These are phyloP conservation scores for Aspergillus tamarii DNA, from an alignment of 2,329 filamentous ascomycete genomes.

Conservation along the genomic window DNA sequence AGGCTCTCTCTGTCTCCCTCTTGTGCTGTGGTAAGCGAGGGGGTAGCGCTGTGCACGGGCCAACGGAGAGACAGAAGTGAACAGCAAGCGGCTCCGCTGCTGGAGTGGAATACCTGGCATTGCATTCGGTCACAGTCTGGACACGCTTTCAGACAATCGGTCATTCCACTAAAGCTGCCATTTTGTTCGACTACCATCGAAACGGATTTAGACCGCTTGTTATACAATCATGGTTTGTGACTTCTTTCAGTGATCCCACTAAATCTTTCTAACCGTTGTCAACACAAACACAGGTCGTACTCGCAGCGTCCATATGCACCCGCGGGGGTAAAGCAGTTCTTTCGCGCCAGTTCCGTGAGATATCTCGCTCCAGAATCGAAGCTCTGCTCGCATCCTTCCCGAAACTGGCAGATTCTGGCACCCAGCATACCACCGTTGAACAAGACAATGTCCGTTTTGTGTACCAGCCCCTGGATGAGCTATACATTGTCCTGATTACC, in stretches of 20 bases:
- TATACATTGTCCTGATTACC: slow-evolving; percentile 99
- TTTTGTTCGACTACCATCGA: background rate
- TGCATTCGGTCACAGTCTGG: slow-evolving; percentile 13
- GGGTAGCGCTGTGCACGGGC: slow-evolving; percentile 38
- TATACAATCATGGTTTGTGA: background rate
- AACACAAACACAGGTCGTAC: slow-evolving; percentile 77
- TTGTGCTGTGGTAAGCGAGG: slow-evolving; percentile 43
- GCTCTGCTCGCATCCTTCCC: slow-evolving; percentile 95
- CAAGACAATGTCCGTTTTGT: slow-evolving; percentile 99
- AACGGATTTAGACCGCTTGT: background rate
- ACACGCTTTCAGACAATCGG: slow-evolving; percentile 14
- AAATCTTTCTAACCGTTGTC: slow-evolving; percentile 22
- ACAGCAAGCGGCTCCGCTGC: slow-evolving; percentile 42
- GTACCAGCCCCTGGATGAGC: slow-evolving; percentile 97
- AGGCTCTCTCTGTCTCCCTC: background rate
- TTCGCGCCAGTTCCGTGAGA: slow-evolving; percentile 96
- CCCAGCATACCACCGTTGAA: slow-evolving; percentile 97
- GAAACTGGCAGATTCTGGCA: slow-evolving; percentile 93
- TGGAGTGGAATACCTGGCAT: slow-evolving; percentile 23
- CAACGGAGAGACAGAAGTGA: slow-evolving; percentile 38
- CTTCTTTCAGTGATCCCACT: background rate
- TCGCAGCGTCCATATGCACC: slow-evolving; percentile 98
- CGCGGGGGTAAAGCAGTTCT: slow-evolving; percentile 97
- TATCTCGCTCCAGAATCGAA: slow-evolving; percentile 95
- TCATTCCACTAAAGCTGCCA: slow-evolving; percentile 1